Percentiles rank a stretch among this genome's conserved stretches.
These are phyloP conservation scores for Phytophthora citrophthora DNA, from an alignment of 352 stramenopile species.

Conservation along the genomic window DNA sequence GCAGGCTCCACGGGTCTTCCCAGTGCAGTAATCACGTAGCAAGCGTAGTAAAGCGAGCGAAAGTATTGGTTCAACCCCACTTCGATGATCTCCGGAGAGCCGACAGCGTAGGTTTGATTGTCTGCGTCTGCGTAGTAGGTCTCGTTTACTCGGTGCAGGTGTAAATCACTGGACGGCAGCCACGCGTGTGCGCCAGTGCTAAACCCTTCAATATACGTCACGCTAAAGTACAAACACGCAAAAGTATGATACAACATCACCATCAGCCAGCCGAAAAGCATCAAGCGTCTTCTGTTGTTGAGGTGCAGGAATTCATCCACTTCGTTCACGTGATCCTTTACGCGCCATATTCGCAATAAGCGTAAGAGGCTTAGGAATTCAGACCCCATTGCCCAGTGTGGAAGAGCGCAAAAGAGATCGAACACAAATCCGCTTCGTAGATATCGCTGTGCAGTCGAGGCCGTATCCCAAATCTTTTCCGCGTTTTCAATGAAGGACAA, in stretches of 20 bases:
- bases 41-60: constrained; percentile 65
- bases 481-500: constrained; percentile 54
- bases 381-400: constrained; percentile 40
- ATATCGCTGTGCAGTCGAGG: constrained; percentile 41
- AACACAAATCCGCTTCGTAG: constrained; percentile 34
- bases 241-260: constrained; percentile 65
- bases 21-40: constrained; percentile 60
- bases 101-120: constrained; percentile 25
- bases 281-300: constrained; percentile 52
- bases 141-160: constrained; percentile 41
- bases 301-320: constrained; percentile 53
- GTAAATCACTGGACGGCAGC: constrained; percentile 60
- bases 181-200: constrained; percentile 44
- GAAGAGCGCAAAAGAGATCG: constrained; percentile 56
- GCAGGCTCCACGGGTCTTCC: constrained; percentile 57
- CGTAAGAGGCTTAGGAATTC: constrained; percentile 38
- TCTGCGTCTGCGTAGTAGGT: constrained; percentile 35
- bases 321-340: constrained; percentile 50
- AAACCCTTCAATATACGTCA: constrained; percentile 68
- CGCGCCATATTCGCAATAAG: constrained; percentile 44
- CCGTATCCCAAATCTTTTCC: constrained; percentile 67
- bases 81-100: constrained; percentile 25
- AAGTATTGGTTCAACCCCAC: constrained; percentile 64
- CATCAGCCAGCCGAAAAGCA: constrained; percentile 57
- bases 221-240: constrained; percentile 66